Evolutionary conservation across 2,329 filamentous ascomycete species (phyloP).

Genomic region (Aureobasidium subglaciale): DNA sequence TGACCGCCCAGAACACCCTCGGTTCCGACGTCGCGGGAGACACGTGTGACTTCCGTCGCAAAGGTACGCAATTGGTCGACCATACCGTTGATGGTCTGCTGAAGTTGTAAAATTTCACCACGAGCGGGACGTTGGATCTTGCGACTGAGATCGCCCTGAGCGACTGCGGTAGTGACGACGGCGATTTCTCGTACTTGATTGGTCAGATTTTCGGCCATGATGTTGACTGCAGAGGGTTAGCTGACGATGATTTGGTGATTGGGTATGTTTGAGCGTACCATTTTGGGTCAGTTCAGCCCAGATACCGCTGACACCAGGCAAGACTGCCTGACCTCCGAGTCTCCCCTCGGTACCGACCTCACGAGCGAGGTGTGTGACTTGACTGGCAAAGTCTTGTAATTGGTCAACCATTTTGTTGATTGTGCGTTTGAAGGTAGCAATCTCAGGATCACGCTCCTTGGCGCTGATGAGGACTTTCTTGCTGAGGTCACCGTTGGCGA

Average conservation of each 20-base stretch:
- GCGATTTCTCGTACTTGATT: constrained; percentile 97
- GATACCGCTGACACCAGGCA: constrained; percentile 89
- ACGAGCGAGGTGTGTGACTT: constrained; percentile 88
- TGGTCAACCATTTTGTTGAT: constrained; percentile 99
- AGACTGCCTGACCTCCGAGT: constrained; percentile 86
- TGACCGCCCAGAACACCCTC: constrained; percentile 58
- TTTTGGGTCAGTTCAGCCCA: constrained; percentile 86
- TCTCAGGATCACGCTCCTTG: constrained; percentile 96
- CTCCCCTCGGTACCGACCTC: constrained; percentile 95
- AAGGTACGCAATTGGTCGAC: constrained; percentile 60
- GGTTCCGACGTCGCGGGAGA: constrained; percentile 57
- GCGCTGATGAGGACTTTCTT: constrained; percentile 96
- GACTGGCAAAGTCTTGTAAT: constrained; percentile 89
- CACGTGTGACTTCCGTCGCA: constrained; percentile 57
- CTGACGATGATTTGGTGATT: background rate
- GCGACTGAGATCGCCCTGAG: constrained; percentile 86
- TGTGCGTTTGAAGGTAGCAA: constrained; percentile 93
- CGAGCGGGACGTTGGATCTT: constrained; percentile 93
- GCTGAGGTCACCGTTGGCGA: constrained; percentile 88
- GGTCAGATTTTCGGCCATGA: constrained; percentile 97
- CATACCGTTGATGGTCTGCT: constrained; percentile 75
- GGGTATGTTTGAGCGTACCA: constrained; percentile 32
- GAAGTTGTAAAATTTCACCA: constrained; percentile 89
- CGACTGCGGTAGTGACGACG: constrained; percentile 91
- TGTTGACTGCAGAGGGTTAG: constrained; percentile 60